These are phyloP conservation scores for Colletotrichum nymphaeae DNA, from an alignment of 2,329 filamentous ascomycete genomes.

Conservation along the genomic window DNA sequence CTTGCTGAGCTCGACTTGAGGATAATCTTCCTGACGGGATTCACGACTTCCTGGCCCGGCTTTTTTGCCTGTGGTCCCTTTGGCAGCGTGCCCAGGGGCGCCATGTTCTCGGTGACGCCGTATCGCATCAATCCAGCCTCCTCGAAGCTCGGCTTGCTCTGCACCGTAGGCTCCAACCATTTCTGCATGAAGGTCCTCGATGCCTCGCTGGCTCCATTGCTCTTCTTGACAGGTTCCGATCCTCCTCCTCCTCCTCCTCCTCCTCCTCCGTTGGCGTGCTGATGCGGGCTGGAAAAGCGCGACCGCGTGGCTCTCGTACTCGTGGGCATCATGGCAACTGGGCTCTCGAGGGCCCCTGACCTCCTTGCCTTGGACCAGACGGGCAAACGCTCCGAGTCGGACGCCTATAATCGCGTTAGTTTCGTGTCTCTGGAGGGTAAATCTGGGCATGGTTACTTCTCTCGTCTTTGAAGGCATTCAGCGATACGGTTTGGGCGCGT, in stretches of 20 bases:
- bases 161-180: conserved; percentile 70
- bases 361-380: conserved; percentile 33
- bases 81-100: conserved; percentile 80
- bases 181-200: conserved; percentile 62
- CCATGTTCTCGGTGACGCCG: conserved; percentile 87
- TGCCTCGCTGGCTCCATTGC: conserved; percentile 50
- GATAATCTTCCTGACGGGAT: conserved; percentile 56
- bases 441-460: conserved; percentile 35
- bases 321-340: conserved; percentile 50
- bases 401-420: conserved; percentile 29
- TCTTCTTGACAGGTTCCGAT: conserved; percentile 28
- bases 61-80: conserved; percentile 62
- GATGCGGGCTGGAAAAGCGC: conserved; percentile 67
- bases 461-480: conserved; percentile 38
- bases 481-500: conserved; percentile 39
- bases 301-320: conserved; percentile 64
- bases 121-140: conserved; percentile 79
- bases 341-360: conserved; percentile 37
- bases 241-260: conserved; percentile 38
- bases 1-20: conserved; percentile 49
- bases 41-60: conserved; percentile 42
- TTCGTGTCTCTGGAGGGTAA: conserved; percentile 10
- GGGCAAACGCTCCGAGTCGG: conserved; percentile 30
- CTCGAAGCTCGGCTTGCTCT: conserved; percentile 78
- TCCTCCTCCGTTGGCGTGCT: conserved; percentile 41